Conservation (phyloP, 192 early-diverging fungal genomes). For the Coemansia sp. region DNA sequence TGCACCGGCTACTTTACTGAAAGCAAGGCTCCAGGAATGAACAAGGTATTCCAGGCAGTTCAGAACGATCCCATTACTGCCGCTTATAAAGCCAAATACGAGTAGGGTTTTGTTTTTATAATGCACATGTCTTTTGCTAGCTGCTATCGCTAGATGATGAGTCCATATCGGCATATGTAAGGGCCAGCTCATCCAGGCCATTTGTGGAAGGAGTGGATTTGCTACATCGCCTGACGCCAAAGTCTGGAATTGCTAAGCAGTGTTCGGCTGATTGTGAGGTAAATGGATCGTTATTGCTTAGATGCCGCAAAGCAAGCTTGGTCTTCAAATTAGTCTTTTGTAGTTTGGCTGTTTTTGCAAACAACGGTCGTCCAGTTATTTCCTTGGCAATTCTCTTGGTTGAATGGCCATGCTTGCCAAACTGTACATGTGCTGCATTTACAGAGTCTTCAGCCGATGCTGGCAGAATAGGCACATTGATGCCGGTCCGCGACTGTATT, state of each 20-base stretch:
- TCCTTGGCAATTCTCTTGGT: constrained; percentile 1
- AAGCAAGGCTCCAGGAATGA: not conserved
- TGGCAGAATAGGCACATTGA: constrained; percentile 61
- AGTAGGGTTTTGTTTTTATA: not conserved
- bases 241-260: not conserved
- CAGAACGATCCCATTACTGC: not conserved
- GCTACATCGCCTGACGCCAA: constrained; percentile 13
- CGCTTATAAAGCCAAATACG: not conserved
- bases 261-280: constrained; percentile 13
- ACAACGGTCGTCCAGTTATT: constrained; percentile 8
- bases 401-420: constrained; percentile 8
- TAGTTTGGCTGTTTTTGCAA: not conserved
- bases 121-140: not conserved
- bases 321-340: constrained; percentile 1
- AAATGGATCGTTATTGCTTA: constrained; percentile 25
- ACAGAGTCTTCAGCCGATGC: constrained; percentile 51
- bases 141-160: constrained; percentile 14
- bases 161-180: constrained; percentile 5
- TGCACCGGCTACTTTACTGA: not conserved
- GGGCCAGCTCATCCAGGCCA: constrained; percentile 1
- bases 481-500: constrained; percentile 60
- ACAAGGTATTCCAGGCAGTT: constrained; percentile 3
- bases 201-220: not conserved
- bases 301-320: constrained; percentile 8
- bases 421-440: constrained; percentile 55